These are phyloP conservation scores for Boeremia exigua DNA, from an alignment of 2,329 filamentous ascomycete genomes.

Conservation along the genomic window DNA sequence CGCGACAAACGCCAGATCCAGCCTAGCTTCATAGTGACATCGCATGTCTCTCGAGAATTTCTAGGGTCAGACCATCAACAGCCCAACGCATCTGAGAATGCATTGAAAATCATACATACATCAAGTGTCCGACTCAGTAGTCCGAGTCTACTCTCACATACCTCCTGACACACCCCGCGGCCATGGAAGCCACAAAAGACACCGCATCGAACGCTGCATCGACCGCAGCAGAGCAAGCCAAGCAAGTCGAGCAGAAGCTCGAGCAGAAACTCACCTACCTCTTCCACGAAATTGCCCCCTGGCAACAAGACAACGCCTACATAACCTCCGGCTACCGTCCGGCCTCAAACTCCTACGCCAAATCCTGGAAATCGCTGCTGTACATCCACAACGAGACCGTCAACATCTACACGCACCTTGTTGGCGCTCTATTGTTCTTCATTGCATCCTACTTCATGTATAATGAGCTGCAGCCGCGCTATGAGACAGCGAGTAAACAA, in stretches of 20 bases:
- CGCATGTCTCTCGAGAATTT: slow-evolving; percentile 2
- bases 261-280: slow-evolving; percentile 56
- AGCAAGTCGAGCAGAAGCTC: slow-evolving; percentile 33
- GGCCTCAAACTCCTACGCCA: slow-evolving; percentile 64
- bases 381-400: slow-evolving; percentile 74
- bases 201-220: slow-evolving; percentile 22
- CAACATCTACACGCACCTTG: slow-evolving; percentile 75
- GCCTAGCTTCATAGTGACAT: slow-evolving; percentile 14
- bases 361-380: slow-evolving; percentile 63
- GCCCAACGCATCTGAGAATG: neutral
- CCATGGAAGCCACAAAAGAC: slow-evolving; percentile 34
- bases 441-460: slow-evolving; percentile 31
- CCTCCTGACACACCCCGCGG: neutral
- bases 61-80: neutral
- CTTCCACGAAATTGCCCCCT: slow-evolving; percentile 52
- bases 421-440: slow-evolving; percentile 39
- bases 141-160: neutral
- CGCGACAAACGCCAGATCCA: slow-evolving; percentile 21
- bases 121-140: neutral
- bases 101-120: neutral
- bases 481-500: slow-evolving; percentile 42
- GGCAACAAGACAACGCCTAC: slow-evolving; percentile 70
- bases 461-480: slow-evolving; percentile 34
- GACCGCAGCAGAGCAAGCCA: slow-evolving; percentile 12
- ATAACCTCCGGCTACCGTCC: slow-evolving; percentile 71